Percentiles rank a stretch among this genome's conserved stretches.
Evolutionary conservation across 768 basidiomycete species (phyloP).

Genomic region (Pleurotus tuoliensis): DNA sequence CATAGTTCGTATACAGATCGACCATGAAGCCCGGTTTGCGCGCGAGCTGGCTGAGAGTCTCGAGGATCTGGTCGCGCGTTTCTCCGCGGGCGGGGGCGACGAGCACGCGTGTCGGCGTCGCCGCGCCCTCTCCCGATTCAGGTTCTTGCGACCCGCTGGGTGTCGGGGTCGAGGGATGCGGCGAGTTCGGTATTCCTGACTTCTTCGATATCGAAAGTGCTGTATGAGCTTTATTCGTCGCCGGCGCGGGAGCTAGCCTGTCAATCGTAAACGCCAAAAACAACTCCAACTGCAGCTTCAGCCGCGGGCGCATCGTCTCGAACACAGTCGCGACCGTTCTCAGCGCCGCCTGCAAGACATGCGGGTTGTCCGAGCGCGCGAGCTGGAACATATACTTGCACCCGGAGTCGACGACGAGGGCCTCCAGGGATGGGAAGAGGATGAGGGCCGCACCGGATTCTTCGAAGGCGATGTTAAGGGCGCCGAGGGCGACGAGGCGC

Average conservation of each 20-base stretch:
- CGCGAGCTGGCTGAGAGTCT: conserved; percentile 79
- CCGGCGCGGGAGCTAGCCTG: conserved; percentile 64
- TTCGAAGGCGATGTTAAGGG: conserved; percentile 86
- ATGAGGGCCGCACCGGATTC: conserved; percentile 74
- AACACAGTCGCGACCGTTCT: conserved; percentile 87
- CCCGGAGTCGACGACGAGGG: conserved; percentile 80
- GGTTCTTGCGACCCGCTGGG: conserved; percentile 31
- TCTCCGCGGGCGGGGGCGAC: conserved; percentile 81
- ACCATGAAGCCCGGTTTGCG: conserved; percentile 90
- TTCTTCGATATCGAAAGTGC: conserved; percentile 18
- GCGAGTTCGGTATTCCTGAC: conserved; percentile 38
- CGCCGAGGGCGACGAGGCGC: conserved; percentile 80
- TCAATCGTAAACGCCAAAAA: conserved; percentile 94
- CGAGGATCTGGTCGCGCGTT: conserved; percentile 85
- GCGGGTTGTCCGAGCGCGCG: conserved; percentile 82
- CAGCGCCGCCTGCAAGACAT: conserved; percentile 74
- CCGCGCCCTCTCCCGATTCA: conserved; percentile 42
- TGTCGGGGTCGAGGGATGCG: conserved; percentile 48
- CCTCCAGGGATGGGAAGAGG: conserved; percentile 71
- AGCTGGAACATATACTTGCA: conserved; percentile 98
- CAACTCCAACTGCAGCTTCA: conserved; percentile 94
- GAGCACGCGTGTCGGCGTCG: conserved; percentile 51
- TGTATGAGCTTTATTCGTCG: conserved; percentile 21
- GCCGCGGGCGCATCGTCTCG: conserved; percentile 76
- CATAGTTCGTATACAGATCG: conserved; percentile 93